Conservation (phyloP, 768 basidiomycete genomes). For the Symmetrospora coprosmae region DNA sequence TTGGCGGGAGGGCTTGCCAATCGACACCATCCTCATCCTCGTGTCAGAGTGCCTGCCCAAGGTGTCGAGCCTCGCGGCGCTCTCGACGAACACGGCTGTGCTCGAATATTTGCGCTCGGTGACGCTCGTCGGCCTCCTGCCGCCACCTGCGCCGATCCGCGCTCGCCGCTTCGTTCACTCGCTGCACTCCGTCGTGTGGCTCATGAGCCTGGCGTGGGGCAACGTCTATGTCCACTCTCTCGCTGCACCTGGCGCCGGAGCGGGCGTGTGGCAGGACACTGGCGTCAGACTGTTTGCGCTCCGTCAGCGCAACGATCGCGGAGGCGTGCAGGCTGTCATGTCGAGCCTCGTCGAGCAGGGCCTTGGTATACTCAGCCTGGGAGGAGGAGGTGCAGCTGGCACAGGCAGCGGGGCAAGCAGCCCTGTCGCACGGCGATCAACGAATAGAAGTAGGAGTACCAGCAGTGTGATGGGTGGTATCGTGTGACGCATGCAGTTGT, state of each 20-base stretch:
- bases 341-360: slow-evolving; percentile 9
- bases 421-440: too few species aligned
- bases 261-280: slow-evolving; percentile 1
- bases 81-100: slow-evolving; percentile 53
- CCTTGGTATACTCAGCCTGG: slow-evolving; percentile 2
- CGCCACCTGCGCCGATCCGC: slow-evolving; percentile 47
- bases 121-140: slow-evolving; percentile 57
- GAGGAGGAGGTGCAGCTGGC: too few species aligned
- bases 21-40: slow-evolving; percentile 74
- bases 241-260: not conserved
- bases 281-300: slow-evolving; percentile 2
- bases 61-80: slow-evolving; percentile 59
- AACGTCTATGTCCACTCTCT: slow-evolving; percentile 58
- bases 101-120: slow-evolving; percentile 60
- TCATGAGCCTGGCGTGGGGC: slow-evolving; percentile 87
- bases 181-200: slow-evolving; percentile 44
- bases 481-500: too few species aligned
- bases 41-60: slow-evolving; percentile 76
- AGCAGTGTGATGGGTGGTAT: too few species aligned
- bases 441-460: too few species aligned
- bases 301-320: not conserved
- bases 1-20: slow-evolving; percentile 90
- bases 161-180: slow-evolving; percentile 65
- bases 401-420: too few species aligned
- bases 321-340: slow-evolving; percentile 3